phyloP scores from a whole-genome alignment of 352 stramenopile species.

The Phytophthora cactorum region DNA sequence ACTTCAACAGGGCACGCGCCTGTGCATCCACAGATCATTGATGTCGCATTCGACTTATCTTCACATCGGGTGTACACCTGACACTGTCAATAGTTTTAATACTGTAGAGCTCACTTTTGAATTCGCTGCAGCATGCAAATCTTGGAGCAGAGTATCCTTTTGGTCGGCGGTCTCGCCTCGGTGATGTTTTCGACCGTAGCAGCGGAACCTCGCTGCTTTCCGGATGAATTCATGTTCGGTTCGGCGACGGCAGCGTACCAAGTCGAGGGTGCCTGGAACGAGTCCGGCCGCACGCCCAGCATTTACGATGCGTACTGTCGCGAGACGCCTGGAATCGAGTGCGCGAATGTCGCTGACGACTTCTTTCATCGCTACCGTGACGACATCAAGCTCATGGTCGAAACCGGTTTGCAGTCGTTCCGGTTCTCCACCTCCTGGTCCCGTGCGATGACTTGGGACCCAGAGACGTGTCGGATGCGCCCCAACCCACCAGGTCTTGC shows the following conservation, averaged over 20 bases:
- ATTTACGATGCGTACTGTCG: constrained; percentile 95
- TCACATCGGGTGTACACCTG: background rate
- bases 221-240: constrained; percentile 79
- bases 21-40: constrained; percentile 35
- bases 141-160: constrained; percentile 9
- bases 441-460: constrained; percentile 85
- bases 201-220: constrained; percentile 40
- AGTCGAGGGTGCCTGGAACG: constrained; percentile 88
- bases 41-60: constrained; percentile 11
- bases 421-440: constrained; percentile 93
- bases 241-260: constrained; percentile 89
- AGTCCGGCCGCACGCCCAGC: constrained; percentile 69
- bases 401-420: constrained; percentile 92
- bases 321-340: constrained; percentile 76
- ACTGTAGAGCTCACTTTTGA: constrained; percentile 13
- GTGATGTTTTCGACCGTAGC: constrained; percentile 7
- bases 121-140: constrained; percentile 22
- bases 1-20: constrained; percentile 3
- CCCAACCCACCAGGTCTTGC: constrained; percentile 87
- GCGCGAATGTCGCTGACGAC: constrained; percentile 91
- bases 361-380: constrained; percentile 91
- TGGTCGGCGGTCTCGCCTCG: constrained; percentile 4
- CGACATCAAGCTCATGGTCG: constrained; percentile 93
- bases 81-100: no score
- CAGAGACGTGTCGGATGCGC: constrained; percentile 36